Evolutionary conservation across 2,329 filamentous ascomycete species (phyloP), one percentile per base, ranked within the genome.

Genomic region (Colletotrichum liriopes): DNA sequence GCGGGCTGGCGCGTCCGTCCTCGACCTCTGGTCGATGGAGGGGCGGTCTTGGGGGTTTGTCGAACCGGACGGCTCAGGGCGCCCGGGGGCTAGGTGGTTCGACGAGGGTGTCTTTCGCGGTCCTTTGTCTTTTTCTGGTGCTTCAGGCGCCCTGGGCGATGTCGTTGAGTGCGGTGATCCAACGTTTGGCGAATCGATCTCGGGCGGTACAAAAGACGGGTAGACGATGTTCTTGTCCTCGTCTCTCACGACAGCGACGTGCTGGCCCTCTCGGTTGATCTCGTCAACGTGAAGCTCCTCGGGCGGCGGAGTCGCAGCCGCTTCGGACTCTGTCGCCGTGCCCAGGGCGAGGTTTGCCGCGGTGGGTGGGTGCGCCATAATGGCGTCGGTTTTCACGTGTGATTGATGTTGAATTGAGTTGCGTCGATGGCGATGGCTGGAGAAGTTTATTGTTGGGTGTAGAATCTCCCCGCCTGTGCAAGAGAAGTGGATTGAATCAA

Each of bases 201-300:
- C 72, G 1, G 79, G 80, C 6, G 82, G 82, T 2, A 84, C 78
- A 8, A 75, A 74, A 32, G 76, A 73, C 11, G 82, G 82, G 61
- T 78, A 84, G 3, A 77, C 77, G 32, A 82, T 71, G 41, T 77
- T 71, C 43, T 80, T 80, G 9, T 75, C 58, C 12, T 68, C 73
- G 60, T 83, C 80, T 67, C 78, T 77, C n/a, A 81, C 74, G 6
- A 84, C 71, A 6, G 77, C 80, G 35, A 75, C 75, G 1, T 68
- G 64, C 5, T 78, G 78, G 52, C 80, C 81, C 0, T 77, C 54
- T 8, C 73, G 71, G 20, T 68, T 29, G 12, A 75, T 73, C 23
- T 76, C 77, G 32, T 81, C 79, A 60, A 80, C 75, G 9, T 75
- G 77, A 16, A 83, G 68, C 11, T 47, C 51, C 23, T 71, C n/a